Evolutionary conservation across 768 basidiomycete species (phyloP).

Genomic region (Podaxis sp.): DNA sequence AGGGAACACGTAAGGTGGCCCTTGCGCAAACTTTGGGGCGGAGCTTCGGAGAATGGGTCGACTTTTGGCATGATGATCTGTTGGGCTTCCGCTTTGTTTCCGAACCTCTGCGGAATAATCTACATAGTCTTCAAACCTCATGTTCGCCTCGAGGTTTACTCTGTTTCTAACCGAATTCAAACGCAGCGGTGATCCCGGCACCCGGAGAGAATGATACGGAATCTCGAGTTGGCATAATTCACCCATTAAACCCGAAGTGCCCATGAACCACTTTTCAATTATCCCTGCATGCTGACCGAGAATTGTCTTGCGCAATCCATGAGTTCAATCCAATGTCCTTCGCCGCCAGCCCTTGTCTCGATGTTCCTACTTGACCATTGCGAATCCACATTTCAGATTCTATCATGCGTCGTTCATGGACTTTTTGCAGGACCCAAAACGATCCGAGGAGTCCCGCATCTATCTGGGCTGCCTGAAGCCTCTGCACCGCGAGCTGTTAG

Average conservation of each 20-base stretch:
- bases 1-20: neutral
- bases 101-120: neutral
- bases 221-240: no score
- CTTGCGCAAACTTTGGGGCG: neutral
- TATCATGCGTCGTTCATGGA: neutral
- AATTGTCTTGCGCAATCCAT: no score
- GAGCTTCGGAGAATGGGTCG: neutral
- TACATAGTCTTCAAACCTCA: neutral
- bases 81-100: neutral
- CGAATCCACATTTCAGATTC: neutral
- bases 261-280: no score
- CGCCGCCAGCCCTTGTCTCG: no score
- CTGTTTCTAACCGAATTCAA: no score
- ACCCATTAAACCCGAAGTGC: no score
- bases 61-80: neutral
- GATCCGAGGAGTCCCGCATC: neutral
- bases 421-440: neutral
- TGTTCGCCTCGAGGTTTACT: neutral
- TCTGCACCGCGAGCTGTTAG: neutral
- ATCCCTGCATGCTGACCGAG: no score
- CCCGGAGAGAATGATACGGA: no score
- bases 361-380: no score
- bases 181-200: no score
- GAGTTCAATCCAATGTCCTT: no score
- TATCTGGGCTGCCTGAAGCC: neutral